These are phyloP conservation scores for Cutaneotrichosporon sp. DNA, from an alignment of 1,284 basidiomycete genomes.

Conservation along the genomic window DNA sequence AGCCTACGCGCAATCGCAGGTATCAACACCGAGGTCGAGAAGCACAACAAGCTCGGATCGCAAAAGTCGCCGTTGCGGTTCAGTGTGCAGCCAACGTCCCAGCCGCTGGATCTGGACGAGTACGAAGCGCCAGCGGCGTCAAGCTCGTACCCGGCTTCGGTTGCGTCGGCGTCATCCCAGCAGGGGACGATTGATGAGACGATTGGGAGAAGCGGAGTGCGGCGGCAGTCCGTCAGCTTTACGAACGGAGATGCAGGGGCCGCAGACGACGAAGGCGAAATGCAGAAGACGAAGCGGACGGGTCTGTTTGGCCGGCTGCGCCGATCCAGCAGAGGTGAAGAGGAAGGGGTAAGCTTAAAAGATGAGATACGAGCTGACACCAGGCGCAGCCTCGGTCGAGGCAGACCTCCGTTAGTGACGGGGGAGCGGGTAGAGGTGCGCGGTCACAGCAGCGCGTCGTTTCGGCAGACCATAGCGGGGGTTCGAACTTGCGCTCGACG, in stretches of 20 bases:
- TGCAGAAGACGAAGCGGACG: neutral
- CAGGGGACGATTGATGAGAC: neutral
- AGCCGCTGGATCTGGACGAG: conserved; percentile 15
- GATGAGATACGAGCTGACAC: neutral
- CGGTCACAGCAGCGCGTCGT: neutral
- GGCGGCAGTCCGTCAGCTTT: no score
- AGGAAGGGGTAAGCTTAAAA: neutral
- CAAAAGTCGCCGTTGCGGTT: conserved; percentile 13
- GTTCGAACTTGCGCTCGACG: neutral
- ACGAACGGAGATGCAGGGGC: neutral
- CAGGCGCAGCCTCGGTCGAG: neutral
- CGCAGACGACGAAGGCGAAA: neutral
- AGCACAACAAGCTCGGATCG: neutral
- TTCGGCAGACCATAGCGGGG: neutral
- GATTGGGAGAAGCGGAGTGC: neutral
- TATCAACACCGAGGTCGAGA: conserved; percentile 9
- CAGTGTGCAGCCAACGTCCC: conserved; percentile 10
- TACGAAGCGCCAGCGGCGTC: neutral
- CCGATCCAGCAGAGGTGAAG: neutral
- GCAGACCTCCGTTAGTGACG: neutral
- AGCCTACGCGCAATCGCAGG: conserved; percentile 27
- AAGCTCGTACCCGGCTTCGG: neutral
- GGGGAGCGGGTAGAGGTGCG: neutral
- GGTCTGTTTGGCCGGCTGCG: neutral
- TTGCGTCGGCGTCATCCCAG: neutral